Evolutionary conservation across 148 eudicot species (phyloP).

Genomic region (Beta vulgaris): DNA sequence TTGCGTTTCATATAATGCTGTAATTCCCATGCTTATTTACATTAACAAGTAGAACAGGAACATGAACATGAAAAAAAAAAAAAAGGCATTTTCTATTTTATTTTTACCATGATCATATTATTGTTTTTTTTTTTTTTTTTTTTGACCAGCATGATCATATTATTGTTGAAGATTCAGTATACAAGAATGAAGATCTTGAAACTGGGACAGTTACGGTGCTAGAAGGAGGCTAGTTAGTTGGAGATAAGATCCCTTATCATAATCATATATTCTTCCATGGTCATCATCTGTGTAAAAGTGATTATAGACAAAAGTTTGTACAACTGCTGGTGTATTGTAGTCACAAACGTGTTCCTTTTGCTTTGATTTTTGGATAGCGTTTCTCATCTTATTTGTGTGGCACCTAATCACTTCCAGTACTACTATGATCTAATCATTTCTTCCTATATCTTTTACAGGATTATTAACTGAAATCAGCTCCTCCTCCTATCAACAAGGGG

Average conservation of each 20-base stretch:
- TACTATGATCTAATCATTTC: slow-evolving; percentile 11
- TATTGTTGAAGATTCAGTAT: too few relatives aligned
- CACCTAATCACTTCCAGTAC: background rate
- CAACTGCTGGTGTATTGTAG: background rate
- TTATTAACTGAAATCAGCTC: background rate
- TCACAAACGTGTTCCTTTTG: slow-evolving; percentile 19
- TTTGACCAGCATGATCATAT: too few relatives aligned
- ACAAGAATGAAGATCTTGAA: too few relatives aligned
- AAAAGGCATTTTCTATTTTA: too few relatives aligned
- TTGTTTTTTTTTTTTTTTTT: too few relatives aligned
- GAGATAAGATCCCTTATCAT: slow-evolving; percentile 26
- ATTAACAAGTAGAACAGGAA: too few relatives aligned
- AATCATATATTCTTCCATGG: slow-evolving; percentile 16
- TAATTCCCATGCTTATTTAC: too few relatives aligned
- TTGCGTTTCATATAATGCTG: too few relatives aligned
- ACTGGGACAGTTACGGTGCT: background rate
- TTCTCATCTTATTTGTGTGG: slow-evolving; percentile 18
- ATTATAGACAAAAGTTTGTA: slow-evolving; percentile 13
- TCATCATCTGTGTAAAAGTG: slow-evolving; percentile 11
- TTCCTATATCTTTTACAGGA: background rate
- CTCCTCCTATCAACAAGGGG: too few relatives aligned
- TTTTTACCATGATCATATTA: too few relatives aligned
- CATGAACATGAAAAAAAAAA: too few relatives aligned
- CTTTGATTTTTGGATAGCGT: slow-evolving; percentile 16
- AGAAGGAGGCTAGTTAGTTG: slow-evolving; percentile 2